A percentile compares a stretch with the other conserved stretches of the same genome.
phyloP scores from a whole-genome alignment of 306 rosid species.

The Cucurbita maxima region DNA sequence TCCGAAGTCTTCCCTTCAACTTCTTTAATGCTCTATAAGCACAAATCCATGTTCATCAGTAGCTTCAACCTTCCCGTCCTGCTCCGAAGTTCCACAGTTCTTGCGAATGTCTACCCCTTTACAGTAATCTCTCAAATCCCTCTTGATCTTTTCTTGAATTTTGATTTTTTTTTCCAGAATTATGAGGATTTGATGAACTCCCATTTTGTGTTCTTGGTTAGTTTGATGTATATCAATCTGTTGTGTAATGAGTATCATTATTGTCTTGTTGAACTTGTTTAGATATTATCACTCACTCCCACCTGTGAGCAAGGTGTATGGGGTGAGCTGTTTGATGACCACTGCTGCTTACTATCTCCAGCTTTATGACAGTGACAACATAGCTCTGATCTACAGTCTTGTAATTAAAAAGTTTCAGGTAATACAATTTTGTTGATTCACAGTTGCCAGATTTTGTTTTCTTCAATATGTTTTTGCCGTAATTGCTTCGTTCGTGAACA shows the following conservation, averaged over 20 bases:
- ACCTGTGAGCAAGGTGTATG: slow-evolving; percentile 64
- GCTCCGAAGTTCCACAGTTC: background rate
- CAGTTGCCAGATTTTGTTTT: background rate
- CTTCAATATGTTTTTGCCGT: slow-evolving; percentile 3
- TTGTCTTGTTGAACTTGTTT: background rate
- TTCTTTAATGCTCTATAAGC: background rate
- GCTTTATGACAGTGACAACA: slow-evolving; percentile 7
- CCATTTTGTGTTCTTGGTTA: background rate
- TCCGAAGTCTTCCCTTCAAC: background rate
- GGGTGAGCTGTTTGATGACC: slow-evolving; percentile 58
- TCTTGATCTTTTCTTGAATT: background rate
- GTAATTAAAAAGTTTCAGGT: slow-evolving; percentile 47
- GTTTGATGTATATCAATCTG: background rate
- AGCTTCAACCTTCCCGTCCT: background rate
- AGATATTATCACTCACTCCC: slow-evolving; percentile 56
- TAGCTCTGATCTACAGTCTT: slow-evolving; percentile 26
- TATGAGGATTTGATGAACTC: background rate
- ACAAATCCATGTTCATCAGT: background rate
- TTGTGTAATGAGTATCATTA: background rate
- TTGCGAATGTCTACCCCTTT: slow-evolving; percentile 58
- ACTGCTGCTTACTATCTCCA: slow-evolving; percentile 32
- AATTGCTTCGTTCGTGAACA: slow-evolving; percentile 11
- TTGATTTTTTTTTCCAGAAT: background rate
- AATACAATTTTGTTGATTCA: background rate
- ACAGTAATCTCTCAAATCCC: slow-evolving; percentile 27